Conservation (phyloP, 1,284 basidiomycete genomes). For the Porogramme epimiltina region DNA sequence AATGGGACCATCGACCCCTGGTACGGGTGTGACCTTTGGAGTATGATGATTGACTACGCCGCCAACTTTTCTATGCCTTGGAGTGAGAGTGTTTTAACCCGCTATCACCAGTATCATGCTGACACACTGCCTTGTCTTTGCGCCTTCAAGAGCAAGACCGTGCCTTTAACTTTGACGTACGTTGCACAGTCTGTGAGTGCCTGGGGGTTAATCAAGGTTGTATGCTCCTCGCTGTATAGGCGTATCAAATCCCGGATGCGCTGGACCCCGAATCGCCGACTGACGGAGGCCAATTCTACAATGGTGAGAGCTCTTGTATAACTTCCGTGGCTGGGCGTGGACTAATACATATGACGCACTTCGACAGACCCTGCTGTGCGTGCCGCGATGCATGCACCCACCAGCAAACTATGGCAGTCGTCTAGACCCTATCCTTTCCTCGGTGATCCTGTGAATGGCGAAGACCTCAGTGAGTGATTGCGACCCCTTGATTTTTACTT, state of each 20-base stretch:
- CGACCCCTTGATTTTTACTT: not conserved
- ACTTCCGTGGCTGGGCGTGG: not conserved
- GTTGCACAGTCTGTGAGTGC: not conserved
- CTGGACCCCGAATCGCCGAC: not conserved
- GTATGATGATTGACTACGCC: constrained; percentile 39
- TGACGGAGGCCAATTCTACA: not conserved
- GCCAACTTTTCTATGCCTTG: constrained; percentile 56
- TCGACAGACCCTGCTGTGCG: not conserved
- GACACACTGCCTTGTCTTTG: not conserved
- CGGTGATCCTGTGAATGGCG: not conserved
- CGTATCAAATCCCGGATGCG: not conserved
- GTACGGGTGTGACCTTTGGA: not conserved
- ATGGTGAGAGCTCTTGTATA: not conserved
- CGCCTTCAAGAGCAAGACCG: not conserved
- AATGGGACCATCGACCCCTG: constrained; percentile 23
- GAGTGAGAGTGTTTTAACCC: constrained; percentile 45
- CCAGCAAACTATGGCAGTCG: not conserved
- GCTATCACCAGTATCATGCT: not conserved
- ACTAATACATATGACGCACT: too few relatives aligned
- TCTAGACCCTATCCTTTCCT: not conserved
- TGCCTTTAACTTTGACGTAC: not conserved
- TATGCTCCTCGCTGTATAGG: not conserved
- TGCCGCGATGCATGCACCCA: not conserved
- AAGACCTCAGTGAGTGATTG: not conserved
- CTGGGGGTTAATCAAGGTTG: not conserved